These are phyloP conservation scores for Abortiporus biennis DNA, from an alignment of 1,284 basidiomycete genomes.

Conservation along the genomic window DNA sequence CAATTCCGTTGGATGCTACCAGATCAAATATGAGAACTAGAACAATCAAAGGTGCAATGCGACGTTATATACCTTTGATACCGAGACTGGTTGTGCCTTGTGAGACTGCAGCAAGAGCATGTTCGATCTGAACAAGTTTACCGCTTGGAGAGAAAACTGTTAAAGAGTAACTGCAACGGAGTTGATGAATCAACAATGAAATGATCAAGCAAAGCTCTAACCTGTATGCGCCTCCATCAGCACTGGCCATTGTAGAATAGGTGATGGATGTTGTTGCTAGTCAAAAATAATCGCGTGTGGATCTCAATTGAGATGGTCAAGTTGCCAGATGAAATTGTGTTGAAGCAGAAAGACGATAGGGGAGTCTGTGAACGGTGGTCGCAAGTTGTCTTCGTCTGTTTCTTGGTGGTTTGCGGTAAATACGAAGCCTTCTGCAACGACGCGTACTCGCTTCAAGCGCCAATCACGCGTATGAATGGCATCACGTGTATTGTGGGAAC, in stretches of 20 bases:
- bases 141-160: slow-evolving; percentile 99
- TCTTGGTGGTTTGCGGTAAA: too few relatives aligned
- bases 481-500: too few relatives aligned
- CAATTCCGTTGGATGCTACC: slow-evolving; percentile 94
- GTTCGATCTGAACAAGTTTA: slow-evolving; percentile 98
- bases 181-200: slow-evolving; percentile 11
- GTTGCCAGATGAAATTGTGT: too few relatives aligned
- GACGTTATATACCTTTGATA: slow-evolving; percentile 77
- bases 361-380: too few relatives aligned
- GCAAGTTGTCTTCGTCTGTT: too few relatives aligned
- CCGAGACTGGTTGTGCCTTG: slow-evolving; percentile 96
- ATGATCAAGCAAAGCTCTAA: slow-evolving; percentile 17
- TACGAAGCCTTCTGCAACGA: too few relatives aligned
- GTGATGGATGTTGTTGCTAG: slow-evolving; percentile 5
- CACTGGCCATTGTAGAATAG: slow-evolving; percentile 49
- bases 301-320: slow-evolving; percentile 1
- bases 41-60: slow-evolving; percentile 6
- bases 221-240: slow-evolving; percentile 83
- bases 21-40: slow-evolving; percentile 5
- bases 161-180: slow-evolving; percentile 79
- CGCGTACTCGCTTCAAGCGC: too few relatives aligned
- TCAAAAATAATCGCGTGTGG: slow-evolving; percentile 3
- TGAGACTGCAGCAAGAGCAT: slow-evolving; percentile 96
- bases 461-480: too few relatives aligned
- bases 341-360: too few relatives aligned